Percentiles rank a stretch among this genome's conserved stretches.
These are phyloP conservation scores for Hemisphaericaspora lyxosophila DNA, from an alignment of 1,139 yeast genomes.

Conservation along the genomic window DNA sequence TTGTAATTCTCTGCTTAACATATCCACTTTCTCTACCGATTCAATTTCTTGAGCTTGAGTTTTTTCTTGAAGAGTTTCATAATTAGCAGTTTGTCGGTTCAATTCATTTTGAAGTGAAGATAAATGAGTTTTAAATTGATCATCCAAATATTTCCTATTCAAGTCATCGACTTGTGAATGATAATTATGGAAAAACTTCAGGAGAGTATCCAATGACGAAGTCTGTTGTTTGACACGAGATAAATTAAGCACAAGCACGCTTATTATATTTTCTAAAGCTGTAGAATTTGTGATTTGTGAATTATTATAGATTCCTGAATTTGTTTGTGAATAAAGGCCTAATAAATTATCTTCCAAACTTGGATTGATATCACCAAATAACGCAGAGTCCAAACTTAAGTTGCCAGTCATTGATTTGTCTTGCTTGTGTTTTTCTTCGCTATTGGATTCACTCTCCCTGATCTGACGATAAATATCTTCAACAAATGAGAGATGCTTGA, in stretches of 20 bases:
- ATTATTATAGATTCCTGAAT: conserved; percentile 64
- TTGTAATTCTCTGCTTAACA: conserved; percentile 20
- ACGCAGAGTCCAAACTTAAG: conserved; percentile 61
- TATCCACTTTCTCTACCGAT: conserved; percentile 17
- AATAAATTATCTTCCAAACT: conserved; percentile 59
- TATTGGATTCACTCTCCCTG: conserved; percentile 2
- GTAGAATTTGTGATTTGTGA: conserved; percentile 59
- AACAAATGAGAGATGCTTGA: conserved; percentile 45
- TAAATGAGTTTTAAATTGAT: conserved; percentile 23
- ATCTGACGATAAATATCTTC: conserved; percentile 32
- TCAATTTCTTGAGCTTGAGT: conserved; percentile 21
- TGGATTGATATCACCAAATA: conserved; percentile 75
- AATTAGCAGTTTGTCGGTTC: conserved; percentile 18
- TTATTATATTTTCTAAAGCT: conserved; percentile 44
- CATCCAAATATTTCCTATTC: conserved; percentile 27
- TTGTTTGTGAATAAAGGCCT: conserved; percentile 53
- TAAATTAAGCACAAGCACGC: conserved; percentile 27
- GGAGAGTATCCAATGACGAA: conserved; percentile 30
- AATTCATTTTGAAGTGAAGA: conserved; percentile 22
- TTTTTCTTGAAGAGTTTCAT: conserved; percentile 22
- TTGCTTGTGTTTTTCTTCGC: conserved; percentile 3
- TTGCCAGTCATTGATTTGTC: conserved; percentile 7
- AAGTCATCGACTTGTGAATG: conserved; percentile 27
- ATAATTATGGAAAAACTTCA: conserved; percentile 32
- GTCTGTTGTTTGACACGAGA: conserved; percentile 40